Evolutionary conservation across 176 grass and related monocot species (phyloP).

Genomic region (Ensete ventricosum): DNA sequence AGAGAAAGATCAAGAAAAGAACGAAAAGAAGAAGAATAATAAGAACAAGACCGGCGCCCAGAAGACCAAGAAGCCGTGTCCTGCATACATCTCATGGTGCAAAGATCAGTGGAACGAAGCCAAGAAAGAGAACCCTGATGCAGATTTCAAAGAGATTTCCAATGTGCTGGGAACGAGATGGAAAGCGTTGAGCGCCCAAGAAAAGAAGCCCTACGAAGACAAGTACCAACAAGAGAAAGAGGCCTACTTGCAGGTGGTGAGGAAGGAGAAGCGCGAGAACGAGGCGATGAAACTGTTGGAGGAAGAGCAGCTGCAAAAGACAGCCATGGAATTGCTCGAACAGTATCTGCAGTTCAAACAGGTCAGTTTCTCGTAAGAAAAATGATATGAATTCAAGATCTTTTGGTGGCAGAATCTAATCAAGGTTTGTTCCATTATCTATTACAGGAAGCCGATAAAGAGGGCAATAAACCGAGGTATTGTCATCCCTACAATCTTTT

Average conservation of each 20-base stretch:
- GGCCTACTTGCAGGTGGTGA: slow-evolving; percentile 74
- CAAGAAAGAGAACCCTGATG: slow-evolving; percentile 55
- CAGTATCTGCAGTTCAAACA: slow-evolving; percentile 83
- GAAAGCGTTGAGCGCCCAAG: slow-evolving; percentile 51
- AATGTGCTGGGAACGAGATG: slow-evolving; percentile 62
- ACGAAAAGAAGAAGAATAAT: slow-evolving; percentile 33
- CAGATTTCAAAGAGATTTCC: slow-evolving; percentile 70
- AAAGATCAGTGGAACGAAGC: slow-evolving; percentile 85
- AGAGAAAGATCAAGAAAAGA: slow-evolving; percentile 42
- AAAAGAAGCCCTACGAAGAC: slow-evolving; percentile 87
- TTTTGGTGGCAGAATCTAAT: too few relatives aligned
- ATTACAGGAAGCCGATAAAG: slow-evolving; percentile 36
- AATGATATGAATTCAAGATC: too few relatives aligned
- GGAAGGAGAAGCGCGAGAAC: slow-evolving; percentile 71
- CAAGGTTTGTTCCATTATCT: background rate
- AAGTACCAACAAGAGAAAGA: slow-evolving; percentile 73
- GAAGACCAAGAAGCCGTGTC: slow-evolving; percentile 50
- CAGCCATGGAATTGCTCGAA: slow-evolving; percentile 68
- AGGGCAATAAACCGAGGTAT: slow-evolving; percentile 49
- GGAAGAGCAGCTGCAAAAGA: slow-evolving; percentile 77
- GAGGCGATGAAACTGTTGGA: slow-evolving; percentile 91
- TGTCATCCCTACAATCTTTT: background rate
- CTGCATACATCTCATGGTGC: slow-evolving; percentile 69
- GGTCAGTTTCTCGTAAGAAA: slow-evolving; percentile 2
- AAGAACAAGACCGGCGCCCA: slow-evolving; percentile 36